Conservation (phyloP, 2,329 filamentous ascomycete species). For the Talaromyces sp. region DNA sequence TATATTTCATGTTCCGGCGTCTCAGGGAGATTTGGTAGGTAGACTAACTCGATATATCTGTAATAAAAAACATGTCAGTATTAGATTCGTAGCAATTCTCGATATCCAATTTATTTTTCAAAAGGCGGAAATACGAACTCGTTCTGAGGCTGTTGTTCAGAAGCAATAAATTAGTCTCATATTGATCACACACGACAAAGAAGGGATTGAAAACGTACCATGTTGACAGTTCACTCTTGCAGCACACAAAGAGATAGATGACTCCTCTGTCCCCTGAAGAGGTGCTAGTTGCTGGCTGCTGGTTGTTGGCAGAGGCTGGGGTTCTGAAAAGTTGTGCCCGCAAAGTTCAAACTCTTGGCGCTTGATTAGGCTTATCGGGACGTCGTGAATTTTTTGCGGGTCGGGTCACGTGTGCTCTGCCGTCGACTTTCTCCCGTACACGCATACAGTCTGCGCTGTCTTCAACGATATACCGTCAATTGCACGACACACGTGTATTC, state of each 20-base stretch:
- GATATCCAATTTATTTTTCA: constrained; percentile 9
- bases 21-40: constrained; percentile 42
- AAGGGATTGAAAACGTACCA: not conserved
- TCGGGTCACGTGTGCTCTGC: not conserved
- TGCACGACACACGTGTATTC: not conserved
- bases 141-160: constrained; percentile 33
- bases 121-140: constrained; percentile 29
- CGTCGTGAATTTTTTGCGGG: not conserved
- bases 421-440: not conserved
- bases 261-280: not conserved
- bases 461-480: not conserved
- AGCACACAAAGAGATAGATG: not conserved
- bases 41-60: constrained; percentile 64
- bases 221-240: not conserved
- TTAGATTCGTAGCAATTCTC: not conserved
- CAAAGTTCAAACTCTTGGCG: constrained; percentile 8
- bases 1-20: constrained; percentile 37
- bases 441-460: not conserved
- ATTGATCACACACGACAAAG: not conserved
- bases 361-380: not conserved
- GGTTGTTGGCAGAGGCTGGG: not conserved
- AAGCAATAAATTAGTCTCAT: not conserved
- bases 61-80: constrained; percentile 2
- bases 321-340: constrained; percentile 10
- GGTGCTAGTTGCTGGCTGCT: too few relatives aligned